Percentiles rank a stretch among this genome's conserved stretches.
These are phyloP conservation scores for Andrographis paniculata DNA, from an alignment of 305 asterid species.

Conservation along the genomic window DNA sequence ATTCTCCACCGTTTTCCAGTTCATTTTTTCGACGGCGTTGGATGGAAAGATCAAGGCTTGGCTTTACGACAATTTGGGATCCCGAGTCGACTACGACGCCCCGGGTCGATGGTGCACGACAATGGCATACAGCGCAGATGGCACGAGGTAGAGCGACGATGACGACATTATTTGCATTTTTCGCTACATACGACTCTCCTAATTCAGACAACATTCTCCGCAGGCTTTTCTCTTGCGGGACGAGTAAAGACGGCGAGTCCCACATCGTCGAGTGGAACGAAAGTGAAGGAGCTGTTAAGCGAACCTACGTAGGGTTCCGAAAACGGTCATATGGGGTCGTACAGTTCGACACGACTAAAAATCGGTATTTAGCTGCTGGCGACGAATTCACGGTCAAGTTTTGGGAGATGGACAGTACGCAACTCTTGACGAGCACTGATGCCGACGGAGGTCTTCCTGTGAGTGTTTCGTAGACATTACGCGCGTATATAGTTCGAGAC, in stretches of 20 bases:
- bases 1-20: slow-evolving; percentile 47
- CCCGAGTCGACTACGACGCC: slow-evolving; percentile 71
- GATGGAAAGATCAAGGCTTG: slow-evolving; percentile 88
- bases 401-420: slow-evolving; percentile 88
- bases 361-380: slow-evolving; percentile 73
- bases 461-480: too few species aligned
- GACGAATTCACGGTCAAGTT: slow-evolving; percentile 80
- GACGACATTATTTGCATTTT: slow-evolving; percentile 1
- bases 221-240: slow-evolving; percentile 87
- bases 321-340: slow-evolving; percentile 74
- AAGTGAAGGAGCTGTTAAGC: slow-evolving; percentile 87
- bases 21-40: slow-evolving; percentile 61
- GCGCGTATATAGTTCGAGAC: too few species aligned
- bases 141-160: slow-evolving; percentile 43
- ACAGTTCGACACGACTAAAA: slow-evolving; percentile 82
- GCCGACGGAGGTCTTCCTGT: slow-evolving; percentile 92
- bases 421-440: slow-evolving; percentile 57
- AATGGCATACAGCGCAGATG: slow-evolving; percentile 80
- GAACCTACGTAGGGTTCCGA: slow-evolving; percentile 75
- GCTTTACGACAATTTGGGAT: slow-evolving; percentile 68
- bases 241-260: slow-evolving; percentile 87
- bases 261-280: slow-evolving; percentile 93
- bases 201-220: slow-evolving; percentile 10
- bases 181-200: slow-evolving; percentile 10
- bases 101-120: slow-evolving; percentile 74